Conservation (phyloP, 2,329 filamentous ascomycete genomes). For the Thelonectria blattea region DNA sequence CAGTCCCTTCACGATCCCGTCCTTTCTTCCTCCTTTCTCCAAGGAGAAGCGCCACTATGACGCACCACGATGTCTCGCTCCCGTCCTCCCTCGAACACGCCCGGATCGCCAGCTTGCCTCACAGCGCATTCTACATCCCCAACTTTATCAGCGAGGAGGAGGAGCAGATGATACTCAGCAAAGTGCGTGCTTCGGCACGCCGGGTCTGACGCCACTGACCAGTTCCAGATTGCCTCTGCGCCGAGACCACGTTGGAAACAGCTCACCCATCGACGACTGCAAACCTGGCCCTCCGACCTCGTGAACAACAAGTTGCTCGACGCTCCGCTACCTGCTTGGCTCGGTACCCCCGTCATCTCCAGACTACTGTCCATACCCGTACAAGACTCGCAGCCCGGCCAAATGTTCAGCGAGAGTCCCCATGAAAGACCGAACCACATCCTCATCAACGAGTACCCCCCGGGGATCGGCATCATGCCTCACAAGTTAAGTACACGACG, state of each 20-base stretch:
- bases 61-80: constrained; percentile 38
- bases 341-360: constrained; percentile 71
- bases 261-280: constrained; percentile 85
- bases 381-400: constrained; percentile 35
- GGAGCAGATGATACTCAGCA: constrained; percentile 72
- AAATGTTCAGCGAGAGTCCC: constrained; percentile 68
- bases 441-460: constrained; percentile 88
- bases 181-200: constrained; percentile 56
- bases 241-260: constrained; percentile 84
- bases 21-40: background rate
- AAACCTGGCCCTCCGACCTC: constrained; percentile 87
- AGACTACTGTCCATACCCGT: constrained; percentile 61
- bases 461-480: constrained; percentile 93
- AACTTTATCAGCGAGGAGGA: constrained; percentile 82
- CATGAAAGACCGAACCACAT: constrained; percentile 87
- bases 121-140: constrained; percentile 81
- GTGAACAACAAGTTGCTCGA: constrained; percentile 79
- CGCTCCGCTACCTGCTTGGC: constrained; percentile 76
- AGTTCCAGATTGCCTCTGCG: constrained; percentile 60
- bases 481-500: constrained; percentile 67
- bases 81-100: constrained; percentile 57
- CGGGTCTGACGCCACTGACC: constrained; percentile 25
- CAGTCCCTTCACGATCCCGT: background rate
- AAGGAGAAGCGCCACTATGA: background rate
- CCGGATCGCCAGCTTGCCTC: constrained; percentile 62